Conservation (phyloP, 108 stramenopile genomes). For the Nitzschia sp. region DNA sequence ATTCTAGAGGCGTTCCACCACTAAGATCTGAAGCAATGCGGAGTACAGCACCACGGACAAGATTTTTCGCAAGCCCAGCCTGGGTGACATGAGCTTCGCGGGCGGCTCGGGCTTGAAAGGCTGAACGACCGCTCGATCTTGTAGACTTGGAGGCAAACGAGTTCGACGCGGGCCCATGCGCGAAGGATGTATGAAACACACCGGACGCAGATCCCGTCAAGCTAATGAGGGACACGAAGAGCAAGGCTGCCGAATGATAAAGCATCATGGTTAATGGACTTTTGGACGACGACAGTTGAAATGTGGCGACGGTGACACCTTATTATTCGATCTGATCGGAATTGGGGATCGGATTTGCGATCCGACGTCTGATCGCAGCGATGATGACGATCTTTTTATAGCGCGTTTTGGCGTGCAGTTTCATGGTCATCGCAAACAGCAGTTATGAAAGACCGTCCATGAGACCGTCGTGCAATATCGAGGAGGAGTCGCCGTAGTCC, state of each 20-base stretch:
- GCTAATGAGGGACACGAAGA: background rate
- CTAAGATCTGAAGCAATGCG: slow-evolving; percentile 57
- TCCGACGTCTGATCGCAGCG: too few species aligned
- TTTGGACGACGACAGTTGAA: too few species aligned
- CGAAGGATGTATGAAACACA: background rate
- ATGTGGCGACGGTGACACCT: too few species aligned
- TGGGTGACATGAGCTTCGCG: background rate
- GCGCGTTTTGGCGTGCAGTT: too few species aligned
- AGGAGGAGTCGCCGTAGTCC: too few species aligned
- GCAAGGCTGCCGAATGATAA: background rate
- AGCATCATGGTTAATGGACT: background rate
- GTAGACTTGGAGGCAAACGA: background rate
- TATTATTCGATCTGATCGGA: too few species aligned
- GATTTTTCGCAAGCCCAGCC: slow-evolving; percentile 4
- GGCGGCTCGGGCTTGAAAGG: background rate
- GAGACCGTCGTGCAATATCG: too few species aligned
- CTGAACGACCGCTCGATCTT: background rate
- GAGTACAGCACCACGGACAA: slow-evolving; percentile 47
- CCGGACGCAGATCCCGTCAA: background rate
- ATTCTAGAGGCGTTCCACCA: slow-evolving; percentile 57
- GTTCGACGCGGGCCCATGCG: background rate
- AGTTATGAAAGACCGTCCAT: too few species aligned
- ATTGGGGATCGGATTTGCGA: too few species aligned
- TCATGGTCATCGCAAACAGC: too few species aligned
- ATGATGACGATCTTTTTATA: too few species aligned